phyloP scores from a whole-genome alignment of 768 basidiomycete species.

The Mycena polygramma region DNA sequence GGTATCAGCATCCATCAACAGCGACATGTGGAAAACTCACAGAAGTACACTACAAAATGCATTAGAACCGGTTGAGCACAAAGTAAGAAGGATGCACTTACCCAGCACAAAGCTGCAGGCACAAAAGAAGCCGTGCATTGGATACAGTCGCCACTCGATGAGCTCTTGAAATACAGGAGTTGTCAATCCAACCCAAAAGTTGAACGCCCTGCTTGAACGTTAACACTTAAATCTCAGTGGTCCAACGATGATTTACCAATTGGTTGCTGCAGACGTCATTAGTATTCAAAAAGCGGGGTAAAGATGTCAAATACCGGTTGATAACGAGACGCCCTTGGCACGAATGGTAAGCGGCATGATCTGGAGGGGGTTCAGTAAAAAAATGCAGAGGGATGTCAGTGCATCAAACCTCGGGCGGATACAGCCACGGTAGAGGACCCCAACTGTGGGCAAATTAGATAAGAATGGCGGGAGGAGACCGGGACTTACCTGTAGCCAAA shows the following conservation, averaged over 20 bases:
- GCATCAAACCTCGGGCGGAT: conserved; percentile 80
- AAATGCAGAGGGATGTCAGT: background rate
- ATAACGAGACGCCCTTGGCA: conserved; percentile 95
- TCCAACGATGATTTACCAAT: conserved; percentile 21
- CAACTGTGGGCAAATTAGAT: conserved; percentile 58
- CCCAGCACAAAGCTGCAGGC: conserved; percentile 87
- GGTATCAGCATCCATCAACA: conserved; percentile 18
- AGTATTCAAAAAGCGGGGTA: background rate
- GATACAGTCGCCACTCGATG: conserved; percentile 93
- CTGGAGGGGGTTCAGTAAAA: conserved; percentile 50
- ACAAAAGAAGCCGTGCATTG: conserved; percentile 96
- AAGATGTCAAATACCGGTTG: conserved; percentile 78
- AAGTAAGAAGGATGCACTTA: conserved; percentile 46
- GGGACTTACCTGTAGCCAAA: conserved; percentile 83
- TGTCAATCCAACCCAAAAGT: conserved; percentile 89
- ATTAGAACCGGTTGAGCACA: conserved; percentile 25
- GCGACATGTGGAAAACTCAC: conserved; percentile 55
- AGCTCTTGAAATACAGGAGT: conserved; percentile 90
- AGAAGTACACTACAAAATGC: conserved; percentile 72
- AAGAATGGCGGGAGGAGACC: background rate
- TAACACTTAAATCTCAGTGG: background rate
- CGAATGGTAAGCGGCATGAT: conserved; percentile 92
- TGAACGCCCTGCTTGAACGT: conserved; percentile 70
- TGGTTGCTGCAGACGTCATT: conserved; percentile 28
- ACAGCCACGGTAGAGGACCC: conserved; percentile 92